Base-by-base conservation (phyloP, 1,284 basidiomycete species). In the Apiotrichum akiyoshidainum region DNA sequence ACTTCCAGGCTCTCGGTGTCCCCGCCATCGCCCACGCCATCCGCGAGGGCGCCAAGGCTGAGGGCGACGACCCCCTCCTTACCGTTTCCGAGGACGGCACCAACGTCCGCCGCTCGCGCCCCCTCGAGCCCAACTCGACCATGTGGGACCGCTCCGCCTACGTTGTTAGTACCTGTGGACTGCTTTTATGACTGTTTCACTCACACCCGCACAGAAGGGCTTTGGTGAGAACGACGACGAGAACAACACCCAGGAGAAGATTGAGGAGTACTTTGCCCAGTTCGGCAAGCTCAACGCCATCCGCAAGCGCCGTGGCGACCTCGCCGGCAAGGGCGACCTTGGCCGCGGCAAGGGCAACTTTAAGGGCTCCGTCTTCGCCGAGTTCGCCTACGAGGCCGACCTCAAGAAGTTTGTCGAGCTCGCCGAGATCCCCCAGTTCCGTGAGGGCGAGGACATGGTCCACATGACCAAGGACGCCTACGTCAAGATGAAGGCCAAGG, bases 401-500 rank as follows among this genome's bases (percentile, higher is more conserved):
- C 86, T 87, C 52, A 83, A 87, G 35, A 83, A 83, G 33, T 96
- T 98, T 81, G 80, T 97, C 48, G 86, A 83, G 31, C 84, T 86
- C 2, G 87, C 90, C 54, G 86, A 86, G 2, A 89, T 89, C 78
- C 92, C 88, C 5, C 81, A 84, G 34, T 95, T 86, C 83, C 80
- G 88, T 14, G 88, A 83, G 22, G 81, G 84, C 49, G 64, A 69
- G 41, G 87, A 90, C 66, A 82, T 98, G 45, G 71, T 89, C 47
- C 85, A 84, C 70, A 96, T 97, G 93, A 83, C 87, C 69, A 96
- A 96, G 88, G 87, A 88, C 64, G 91, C 82, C 9, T 99, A 98
- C 78, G 92, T 92, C 71, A 86, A 91, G 66, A 95, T 94, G 92
- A 99, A 98, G 81, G 90, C 94, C 79, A 89, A 91, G 79, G 94